Evolutionary conservation across 2,329 filamentous ascomycete genomes (phyloP), one percentile per base, ranked within the genome.

Genomic region (Zalaria obscura): DNA sequence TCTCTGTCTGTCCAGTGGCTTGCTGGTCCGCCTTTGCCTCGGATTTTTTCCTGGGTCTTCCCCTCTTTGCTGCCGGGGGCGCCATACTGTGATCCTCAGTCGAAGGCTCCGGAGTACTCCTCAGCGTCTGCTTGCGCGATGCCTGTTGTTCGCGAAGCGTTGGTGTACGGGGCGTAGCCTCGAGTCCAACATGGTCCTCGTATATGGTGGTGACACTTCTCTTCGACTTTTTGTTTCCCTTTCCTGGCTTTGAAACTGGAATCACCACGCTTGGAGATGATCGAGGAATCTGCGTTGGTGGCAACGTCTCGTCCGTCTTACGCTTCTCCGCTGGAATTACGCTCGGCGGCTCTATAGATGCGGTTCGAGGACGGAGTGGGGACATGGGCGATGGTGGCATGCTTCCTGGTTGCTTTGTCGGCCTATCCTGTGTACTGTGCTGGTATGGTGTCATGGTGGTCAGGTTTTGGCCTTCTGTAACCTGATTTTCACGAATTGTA

Each of bases 181-280:
- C 28, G 25, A 50, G 43, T 10, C 50, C 49, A 9, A 57, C 45
- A 37, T 56, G 54, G 32, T 60, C 57, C 43, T 60, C 57, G 37
- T 54, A 59, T 37, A 59, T 58, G 5, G 57, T 59, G 0, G 56
- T 59, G 25, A 55, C 48, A 36, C 52, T 52, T 37, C 56, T 44
- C 34, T 48, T 52, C 6, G 45, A 35, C 28, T 43, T 47, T 18
- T 18, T 18, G 18, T 18, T 18, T 18, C 18, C 18, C 18, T 18
- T 18, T 18, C 18, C 18, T 18, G 18, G 18, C 18, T 18, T 18
- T 18, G 18, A 18, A 26, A 33, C 36, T 6, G 31, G 29, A n/a
- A 32, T 32, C 7, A 32, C 29, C n/a, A 32, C 4, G 40, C 18
- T 18, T 18, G 18, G 18, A 18, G 18, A 18, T 18, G 18, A 18